phyloP scores from a whole-genome alignment of 768 basidiomycete species.

The Peribolospora baueri region DNA sequence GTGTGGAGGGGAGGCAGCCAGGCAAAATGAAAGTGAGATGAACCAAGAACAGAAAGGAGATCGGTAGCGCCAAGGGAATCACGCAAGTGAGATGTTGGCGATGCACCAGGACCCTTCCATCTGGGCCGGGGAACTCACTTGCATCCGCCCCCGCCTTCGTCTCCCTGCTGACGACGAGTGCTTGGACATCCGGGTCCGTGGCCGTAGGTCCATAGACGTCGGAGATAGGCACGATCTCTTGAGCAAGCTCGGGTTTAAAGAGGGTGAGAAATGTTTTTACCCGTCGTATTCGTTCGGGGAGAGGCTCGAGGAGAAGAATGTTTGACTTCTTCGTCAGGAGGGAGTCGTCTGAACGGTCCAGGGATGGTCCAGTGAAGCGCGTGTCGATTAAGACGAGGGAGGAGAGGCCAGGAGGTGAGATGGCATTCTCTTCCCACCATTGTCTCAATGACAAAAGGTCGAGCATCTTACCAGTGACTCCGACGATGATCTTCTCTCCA shows the following conservation, averaged over 20 bases:
- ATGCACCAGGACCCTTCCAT: no score
- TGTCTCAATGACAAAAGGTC: not conserved
- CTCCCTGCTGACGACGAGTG: slow-evolving; percentile 72
- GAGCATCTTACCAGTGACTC: slow-evolving; percentile 43
- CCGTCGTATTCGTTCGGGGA: slow-evolving; percentile 30
- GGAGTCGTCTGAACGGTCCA: slow-evolving; percentile 30
- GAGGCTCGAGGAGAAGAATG: slow-evolving; percentile 38
- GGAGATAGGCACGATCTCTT: slow-evolving; percentile 44
- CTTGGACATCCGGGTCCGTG: slow-evolving; percentile 68
- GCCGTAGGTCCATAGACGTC: slow-evolving; percentile 86
- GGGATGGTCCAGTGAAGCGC: not conserved
- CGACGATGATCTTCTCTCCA: slow-evolving; percentile 55
- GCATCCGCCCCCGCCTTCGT: slow-evolving; percentile 49
- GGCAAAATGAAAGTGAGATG: not conserved
- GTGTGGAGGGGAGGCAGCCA: not conserved
- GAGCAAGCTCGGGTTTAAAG: slow-evolving; percentile 39
- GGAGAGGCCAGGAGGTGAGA: not conserved
- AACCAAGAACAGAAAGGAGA: not conserved
- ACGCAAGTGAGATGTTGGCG: no score
- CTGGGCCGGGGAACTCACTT: slow-evolving; percentile 28
- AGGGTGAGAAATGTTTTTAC: slow-evolving; percentile 46
- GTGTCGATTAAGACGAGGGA: not conserved
- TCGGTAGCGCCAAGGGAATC: not conserved
- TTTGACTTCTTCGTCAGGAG: slow-evolving; percentile 49
- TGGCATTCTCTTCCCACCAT: not conserved